Evolutionary conservation across 2,329 filamentous ascomycete species (phyloP), one percentile per base, ranked within the genome.

Genomic region (Aspergillus sp.): DNA sequence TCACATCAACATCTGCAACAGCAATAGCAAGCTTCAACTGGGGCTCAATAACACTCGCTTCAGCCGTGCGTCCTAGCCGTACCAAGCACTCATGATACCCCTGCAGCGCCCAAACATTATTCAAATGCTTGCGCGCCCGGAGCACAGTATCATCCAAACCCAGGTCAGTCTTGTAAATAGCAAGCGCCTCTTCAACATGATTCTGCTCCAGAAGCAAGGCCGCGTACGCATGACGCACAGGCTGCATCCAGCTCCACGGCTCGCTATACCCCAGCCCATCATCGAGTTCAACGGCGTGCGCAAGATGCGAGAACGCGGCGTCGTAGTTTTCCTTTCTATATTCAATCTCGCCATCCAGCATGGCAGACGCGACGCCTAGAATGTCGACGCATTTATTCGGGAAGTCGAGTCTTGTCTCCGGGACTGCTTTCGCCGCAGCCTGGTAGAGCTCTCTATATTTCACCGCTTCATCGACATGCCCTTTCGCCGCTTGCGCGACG

Each of bases 201-300:
- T 82, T 84, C 66, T 89, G 87, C 67, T 91, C 89, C 11, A 90
- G 77, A 31, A 90, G 70, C 3, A 92, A 76, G 0, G 88, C 89
- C 1, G 85, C 88, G 49, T 87, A 87, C 0, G 88, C 88, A 70
- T 91, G 89, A 2, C 88, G 79, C 0, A 84, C 83, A 0, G 89
- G 89, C 67, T 90, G 87, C 88, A 91, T 90, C 88, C 89, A 91
- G 0, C 86, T 87, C 88, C 88, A 91, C 0, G 89, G 89, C 69
- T 92, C 89, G 49, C 87, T 86, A 60, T 90, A 91, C 0, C 84
- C 85, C 19, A 91, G 78, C 0, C 70, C 73, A 65, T 90, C 87
- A 61, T 90, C 87, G 2, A 83, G 78, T 1, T 73, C 67, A 21
- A 90, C 84, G 0, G 87, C 81, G 12, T 75, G 76, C 2, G 81